Evolutionary conservation across 148 eudicot genomes (phyloP).

Genomic region (Silene conica): DNA sequence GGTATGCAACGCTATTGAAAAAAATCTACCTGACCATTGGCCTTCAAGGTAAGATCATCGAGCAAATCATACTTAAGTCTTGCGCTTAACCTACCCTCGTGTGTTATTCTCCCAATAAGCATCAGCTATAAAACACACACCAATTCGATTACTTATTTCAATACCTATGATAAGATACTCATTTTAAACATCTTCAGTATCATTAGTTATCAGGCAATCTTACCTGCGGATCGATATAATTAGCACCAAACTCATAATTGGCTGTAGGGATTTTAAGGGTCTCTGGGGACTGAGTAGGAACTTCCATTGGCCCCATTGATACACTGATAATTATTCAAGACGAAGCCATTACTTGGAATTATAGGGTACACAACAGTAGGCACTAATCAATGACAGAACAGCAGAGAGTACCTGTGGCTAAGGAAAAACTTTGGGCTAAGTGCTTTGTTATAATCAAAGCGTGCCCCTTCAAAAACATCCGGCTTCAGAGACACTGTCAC

Average conservation of each 20-base stretch:
- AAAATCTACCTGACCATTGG: constrained; percentile 61
- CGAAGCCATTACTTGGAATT: not conserved
- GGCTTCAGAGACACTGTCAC: constrained; percentile 95
- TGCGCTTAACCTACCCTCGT: constrained; percentile 89
- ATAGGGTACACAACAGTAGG: not conserved
- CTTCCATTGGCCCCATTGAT: constrained; percentile 89
- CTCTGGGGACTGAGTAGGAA: constrained; percentile 83
- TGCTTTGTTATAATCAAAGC: constrained; percentile 86
- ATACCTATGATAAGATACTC: constrained; percentile 2
- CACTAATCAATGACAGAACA: constrained; percentile 1
- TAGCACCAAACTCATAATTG: constrained; percentile 95
- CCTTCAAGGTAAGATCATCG: constrained; percentile 79
- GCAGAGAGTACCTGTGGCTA: constrained; percentile 68
- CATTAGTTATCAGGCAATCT: not conserved
- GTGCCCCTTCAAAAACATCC: constrained; percentile 91
- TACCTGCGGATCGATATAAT: constrained; percentile 84
- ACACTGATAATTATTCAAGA: constrained; percentile 45
- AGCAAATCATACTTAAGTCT: constrained; percentile 83
- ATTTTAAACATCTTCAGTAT: not conserved
- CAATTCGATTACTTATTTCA: not conserved
- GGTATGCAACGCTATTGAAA: not conserved
- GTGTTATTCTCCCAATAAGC: constrained; percentile 85
- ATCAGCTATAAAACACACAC: constrained; percentile 49
- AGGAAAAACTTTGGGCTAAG: constrained; percentile 77
- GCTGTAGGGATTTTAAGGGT: constrained; percentile 89